phyloP scores from a whole-genome alignment of 768 basidiomycete genomes.

The Tylopilus rubrobrunneus region DNA sequence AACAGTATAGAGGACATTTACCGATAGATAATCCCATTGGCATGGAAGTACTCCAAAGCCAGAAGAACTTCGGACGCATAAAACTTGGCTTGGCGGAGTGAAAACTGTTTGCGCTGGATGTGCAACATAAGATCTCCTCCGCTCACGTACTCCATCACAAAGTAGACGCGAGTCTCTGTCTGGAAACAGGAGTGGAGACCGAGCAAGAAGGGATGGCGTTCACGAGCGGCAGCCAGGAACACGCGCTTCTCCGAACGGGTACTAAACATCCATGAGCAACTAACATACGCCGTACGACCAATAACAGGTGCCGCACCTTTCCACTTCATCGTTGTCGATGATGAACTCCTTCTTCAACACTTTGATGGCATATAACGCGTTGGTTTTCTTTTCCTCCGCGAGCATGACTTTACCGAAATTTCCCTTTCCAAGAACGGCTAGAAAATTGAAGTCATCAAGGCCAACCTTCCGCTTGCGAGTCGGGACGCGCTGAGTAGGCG shows the following conservation, averaged over 20 bases:
- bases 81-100: slow-evolving; percentile 96
- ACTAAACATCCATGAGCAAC: slow-evolving; percentile 38
- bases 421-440: slow-evolving; percentile 97
- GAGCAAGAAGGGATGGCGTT: slow-evolving; percentile 96
- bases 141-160: slow-evolving; percentile 99
- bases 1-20: slow-evolving; percentile 33
- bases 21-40: slow-evolving; percentile 99
- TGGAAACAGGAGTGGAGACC: slow-evolving; percentile 99
- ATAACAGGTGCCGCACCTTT: slow-evolving; percentile 59
- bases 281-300: not conserved
- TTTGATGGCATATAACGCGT: slow-evolving; percentile 94
- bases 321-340: slow-evolving; percentile 99
- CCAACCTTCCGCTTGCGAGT: slow-evolving; percentile 82
- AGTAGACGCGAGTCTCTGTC: slow-evolving; percentile 98
- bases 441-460: slow-evolving; percentile 97
- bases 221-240: slow-evolving; percentile 93
- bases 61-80: slow-evolving; percentile 96
- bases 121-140: slow-evolving; percentile 99
- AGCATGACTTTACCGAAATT: slow-evolving; percentile 99
- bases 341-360: slow-evolving; percentile 99
- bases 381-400: slow-evolving; percentile 94
- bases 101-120: slow-evolving; percentile 98
- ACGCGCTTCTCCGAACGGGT: slow-evolving; percentile 99
- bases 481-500: slow-evolving; percentile 39
- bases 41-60: slow-evolving; percentile 96